These are phyloP conservation scores for Arabidopsis lyrata DNA, from an alignment of 441 rosid species.

Conservation along the genomic window DNA sequence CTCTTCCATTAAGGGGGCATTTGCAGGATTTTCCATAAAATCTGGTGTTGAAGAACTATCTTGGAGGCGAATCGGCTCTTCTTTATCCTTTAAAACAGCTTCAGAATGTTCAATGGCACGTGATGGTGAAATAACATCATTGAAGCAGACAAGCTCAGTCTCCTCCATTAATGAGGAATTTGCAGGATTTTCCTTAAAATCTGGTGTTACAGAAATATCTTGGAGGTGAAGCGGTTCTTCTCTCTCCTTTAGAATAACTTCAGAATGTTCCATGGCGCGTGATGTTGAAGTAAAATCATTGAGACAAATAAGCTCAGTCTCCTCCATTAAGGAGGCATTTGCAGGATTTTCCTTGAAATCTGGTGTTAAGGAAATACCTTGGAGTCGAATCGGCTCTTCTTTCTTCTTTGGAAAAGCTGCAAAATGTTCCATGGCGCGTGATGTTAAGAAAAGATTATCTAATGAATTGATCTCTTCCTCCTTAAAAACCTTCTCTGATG, in stretches of 20 bases:
- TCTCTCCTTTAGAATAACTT: neutral
- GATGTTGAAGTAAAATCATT: conserved; percentile 21
- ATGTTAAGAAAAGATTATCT: conserved; percentile 32
- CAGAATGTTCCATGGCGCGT: conserved; percentile 16
- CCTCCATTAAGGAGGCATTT: conserved; percentile 15
- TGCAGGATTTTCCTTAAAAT: conserved; percentile 9
- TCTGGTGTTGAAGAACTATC: conserved; percentile 11
- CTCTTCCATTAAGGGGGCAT: conserved; percentile 28
- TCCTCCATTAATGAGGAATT: conserved; percentile 23
- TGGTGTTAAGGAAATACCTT: conserved; percentile 16
- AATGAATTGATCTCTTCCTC: conserved; percentile 34
- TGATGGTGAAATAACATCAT: conserved; percentile 29
- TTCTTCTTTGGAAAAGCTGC: neutral
- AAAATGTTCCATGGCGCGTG: conserved; percentile 24
- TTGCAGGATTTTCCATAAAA: conserved; percentile 1
- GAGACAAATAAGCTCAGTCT: conserved; percentile 21
- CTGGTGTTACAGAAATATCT: conserved; percentile 12
- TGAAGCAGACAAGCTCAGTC: conserved; percentile 25
- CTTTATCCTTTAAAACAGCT: conserved; percentile 4
- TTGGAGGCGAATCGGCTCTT: conserved; percentile 14
- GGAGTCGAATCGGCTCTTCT: conserved; percentile 12
- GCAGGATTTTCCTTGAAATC: neutral
- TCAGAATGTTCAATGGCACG: conserved; percentile 23
- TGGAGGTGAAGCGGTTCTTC: conserved; percentile 23
- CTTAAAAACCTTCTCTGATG: conserved; percentile 43